Base-by-base conservation (phyloP, 495 filamentous ascomycete genomes). In the Penicillium longicatenatum region DNA sequence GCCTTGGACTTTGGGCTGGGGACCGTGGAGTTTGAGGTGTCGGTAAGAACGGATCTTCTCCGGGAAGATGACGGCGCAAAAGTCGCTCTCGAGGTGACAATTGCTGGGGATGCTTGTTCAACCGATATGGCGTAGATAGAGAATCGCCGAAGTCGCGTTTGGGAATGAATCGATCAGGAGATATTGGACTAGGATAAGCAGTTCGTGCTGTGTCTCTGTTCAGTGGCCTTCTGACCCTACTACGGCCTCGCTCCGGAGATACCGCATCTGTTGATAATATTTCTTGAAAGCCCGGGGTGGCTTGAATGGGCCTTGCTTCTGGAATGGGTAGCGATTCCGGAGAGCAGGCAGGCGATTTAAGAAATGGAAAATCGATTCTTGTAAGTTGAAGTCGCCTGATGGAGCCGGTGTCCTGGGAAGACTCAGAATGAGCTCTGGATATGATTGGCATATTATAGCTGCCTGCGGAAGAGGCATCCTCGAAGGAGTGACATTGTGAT, bases 91-190 rank as follows among this genome's bases (percentile, higher is more conserved):
- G 70, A 14, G 75, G 62, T 0, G 84, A 84, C 35, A 96, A 71
- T 51, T 84, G 78, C 24, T 82, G 70, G 3, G 83, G 75, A 44
- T 75, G 69, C 70, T 90, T 93, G 65, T 79, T 82, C n/a, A 87
- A 68, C 57, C 79, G 86, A 64, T 86, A 92, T 24, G 76, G 80
- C 24, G 87, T 82, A 17, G 74, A 72, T 20, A 76, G 59, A 10
- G 71, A 65, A 24, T 77, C 70, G 8, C 75, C 60, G 17, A 74
- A 75, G 19, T 70, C 67, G 42, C 87, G 82, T 22, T 66, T 66
- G 26, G 89, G 82, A 22, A 93, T 85, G 66, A 91, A 95, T 22
- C 90, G 82, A 66, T 95, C 91, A 6, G 80, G 83, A 31, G 71
- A 72, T 39, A 60, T 39, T 9, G 65, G 65, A 26, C 61, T 58